A percentile compares a stretch with the other conserved stretches of the same genome.
phyloP scores from a whole-genome alignment of 1,284 basidiomycete genomes.

The Vanrija sp. region DNA sequence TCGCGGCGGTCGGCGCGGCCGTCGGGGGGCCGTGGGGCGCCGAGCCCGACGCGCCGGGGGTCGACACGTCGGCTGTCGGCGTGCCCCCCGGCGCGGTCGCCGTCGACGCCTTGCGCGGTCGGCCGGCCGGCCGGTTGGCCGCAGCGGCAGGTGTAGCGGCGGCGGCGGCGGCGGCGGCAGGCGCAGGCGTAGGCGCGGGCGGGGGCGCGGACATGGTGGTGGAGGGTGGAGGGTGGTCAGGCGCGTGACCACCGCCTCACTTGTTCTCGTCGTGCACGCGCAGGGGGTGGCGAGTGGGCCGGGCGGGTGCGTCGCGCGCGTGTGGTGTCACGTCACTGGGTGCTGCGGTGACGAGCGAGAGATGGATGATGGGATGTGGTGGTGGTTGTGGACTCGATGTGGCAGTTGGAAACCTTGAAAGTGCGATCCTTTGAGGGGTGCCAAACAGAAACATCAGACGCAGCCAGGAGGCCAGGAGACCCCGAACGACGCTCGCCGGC shows the following conservation, averaged over 20 bases:
- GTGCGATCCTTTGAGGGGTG: no score
- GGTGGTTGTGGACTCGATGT: no score
- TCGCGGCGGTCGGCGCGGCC: constrained; percentile 14
- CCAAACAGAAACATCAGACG: no score
- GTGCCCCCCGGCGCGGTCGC: constrained; percentile 23
- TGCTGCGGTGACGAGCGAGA: no score
- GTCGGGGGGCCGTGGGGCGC: not conserved
- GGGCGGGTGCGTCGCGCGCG: no score
- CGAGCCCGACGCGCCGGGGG: not conserved
- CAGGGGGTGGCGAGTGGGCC: no score
- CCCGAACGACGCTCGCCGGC: no score
- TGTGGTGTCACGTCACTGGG: no score
- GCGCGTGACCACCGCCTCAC: constrained; percentile 8
- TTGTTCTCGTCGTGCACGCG: no score
- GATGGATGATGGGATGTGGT: no score
- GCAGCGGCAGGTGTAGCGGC: not conserved
- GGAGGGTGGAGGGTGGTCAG: constrained; percentile 4
- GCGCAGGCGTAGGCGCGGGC: not conserved
- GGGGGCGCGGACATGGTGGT: not conserved
- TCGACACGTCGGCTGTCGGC: constrained; percentile 19
- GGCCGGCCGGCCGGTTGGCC: constrained; percentile 3
- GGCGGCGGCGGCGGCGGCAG: not conserved
- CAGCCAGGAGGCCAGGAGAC: no score
- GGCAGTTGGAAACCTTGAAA: no score
- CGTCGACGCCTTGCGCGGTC: constrained; percentile 42